Conservation (phyloP, 768 basidiomycete genomes). For the Pisolithus sp. region DNA sequence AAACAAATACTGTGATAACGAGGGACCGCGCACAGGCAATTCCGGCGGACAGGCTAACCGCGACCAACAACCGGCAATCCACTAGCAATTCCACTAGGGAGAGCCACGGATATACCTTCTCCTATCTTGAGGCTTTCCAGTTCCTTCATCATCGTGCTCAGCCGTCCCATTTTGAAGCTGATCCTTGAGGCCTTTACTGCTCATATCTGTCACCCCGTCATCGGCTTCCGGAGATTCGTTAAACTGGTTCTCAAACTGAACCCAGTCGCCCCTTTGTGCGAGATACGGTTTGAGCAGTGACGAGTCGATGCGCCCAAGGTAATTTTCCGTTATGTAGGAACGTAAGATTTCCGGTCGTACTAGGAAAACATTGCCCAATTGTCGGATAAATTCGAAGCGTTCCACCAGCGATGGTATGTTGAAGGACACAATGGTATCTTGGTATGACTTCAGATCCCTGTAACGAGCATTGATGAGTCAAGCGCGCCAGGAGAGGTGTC, state of each 20-base stretch:
- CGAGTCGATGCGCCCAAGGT: conserved; percentile 87
- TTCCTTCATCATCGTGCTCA: conserved; percentile 87
- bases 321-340: conserved; percentile 91
- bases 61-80: conserved; percentile 45
- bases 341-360: conserved; percentile 92
- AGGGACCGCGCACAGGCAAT: too few species aligned
- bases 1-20: background rate
- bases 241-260: conserved; percentile 76
- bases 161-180: conserved; percentile 56
- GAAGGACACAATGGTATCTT: conserved; percentile 83
- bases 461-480: conserved; percentile 1
- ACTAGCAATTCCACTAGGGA: conserved; percentile 52
- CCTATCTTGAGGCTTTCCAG: conserved; percentile 59
- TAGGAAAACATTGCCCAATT: conserved; percentile 95
- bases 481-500: background rate
- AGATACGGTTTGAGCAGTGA: conserved; percentile 86
- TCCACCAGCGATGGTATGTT: conserved; percentile 78
- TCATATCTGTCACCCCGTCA: conserved; percentile 35
- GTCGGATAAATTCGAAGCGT: conserved; percentile 96
- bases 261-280: conserved; percentile 86
- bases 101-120: conserved; percentile 53
- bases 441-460: conserved; percentile 95
- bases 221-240: conserved; percentile 47
- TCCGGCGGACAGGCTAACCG: conserved; percentile 29
- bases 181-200: conserved; percentile 46